Evolutionary conservation across 2,329 filamentous ascomycete species (phyloP).

Genomic region (Sphaceloma murrayae): DNA sequence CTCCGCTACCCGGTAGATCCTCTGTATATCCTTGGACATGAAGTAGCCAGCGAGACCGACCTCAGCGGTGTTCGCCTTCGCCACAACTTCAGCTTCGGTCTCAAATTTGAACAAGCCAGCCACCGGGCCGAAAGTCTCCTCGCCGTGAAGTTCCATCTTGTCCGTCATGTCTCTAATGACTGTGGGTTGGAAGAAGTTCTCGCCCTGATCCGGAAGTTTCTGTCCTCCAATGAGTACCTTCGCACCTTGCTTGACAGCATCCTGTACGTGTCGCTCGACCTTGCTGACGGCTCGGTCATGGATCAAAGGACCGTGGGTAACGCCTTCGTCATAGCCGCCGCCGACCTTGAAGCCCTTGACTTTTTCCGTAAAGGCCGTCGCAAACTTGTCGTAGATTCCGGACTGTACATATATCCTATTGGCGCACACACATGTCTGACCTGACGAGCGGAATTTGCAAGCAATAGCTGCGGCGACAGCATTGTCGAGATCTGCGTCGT

Average conservation of each 20-base stretch:
- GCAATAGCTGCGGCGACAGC: conserved; percentile 75
- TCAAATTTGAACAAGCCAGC: conserved; percentile 83
- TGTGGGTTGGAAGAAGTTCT: conserved; percentile 84
- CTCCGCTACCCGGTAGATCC: conserved; percentile 52
- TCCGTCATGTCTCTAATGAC: conserved; percentile 77
- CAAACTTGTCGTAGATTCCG: conserved; percentile 68
- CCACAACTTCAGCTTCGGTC: conserved; percentile 79
- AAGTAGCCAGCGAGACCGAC: conserved; percentile 94
- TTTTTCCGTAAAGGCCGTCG: conserved; percentile 57
- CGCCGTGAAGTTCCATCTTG: conserved; percentile 72
- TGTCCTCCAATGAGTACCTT: conserved; percentile 67
- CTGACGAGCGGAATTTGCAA: conserved; percentile 87
- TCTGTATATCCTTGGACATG: conserved; percentile 56
- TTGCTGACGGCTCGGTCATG: conserved; percentile 74
- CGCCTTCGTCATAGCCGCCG: conserved; percentile 57
- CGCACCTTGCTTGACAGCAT: conserved; percentile 68
- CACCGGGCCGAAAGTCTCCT: conserved; percentile 94
- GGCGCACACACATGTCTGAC: conserved; percentile 79
- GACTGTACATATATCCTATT: conserved; percentile 75
- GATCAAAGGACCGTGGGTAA: conserved; percentile 75
- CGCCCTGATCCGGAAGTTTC: conserved; percentile 61
- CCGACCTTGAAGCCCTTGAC: conserved; percentile 68
- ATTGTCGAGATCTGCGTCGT: conserved; percentile 75
- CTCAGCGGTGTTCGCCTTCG: conserved; percentile 68
- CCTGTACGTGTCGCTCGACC: conserved; percentile 68